Conservation (phyloP, 768 basidiomycete species). For the Collybia sp. region DNA sequence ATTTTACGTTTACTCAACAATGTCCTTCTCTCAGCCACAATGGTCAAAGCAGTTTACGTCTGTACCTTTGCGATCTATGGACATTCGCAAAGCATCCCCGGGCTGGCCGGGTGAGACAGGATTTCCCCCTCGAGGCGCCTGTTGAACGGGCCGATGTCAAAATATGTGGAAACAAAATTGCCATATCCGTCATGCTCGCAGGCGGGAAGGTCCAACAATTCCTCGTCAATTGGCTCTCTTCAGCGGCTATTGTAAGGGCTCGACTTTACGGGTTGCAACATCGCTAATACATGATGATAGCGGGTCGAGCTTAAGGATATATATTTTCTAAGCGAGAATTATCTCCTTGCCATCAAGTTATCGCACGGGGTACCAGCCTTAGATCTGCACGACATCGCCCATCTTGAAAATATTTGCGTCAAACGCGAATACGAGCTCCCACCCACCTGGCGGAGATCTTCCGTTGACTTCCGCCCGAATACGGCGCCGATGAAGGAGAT, state of each 20-base stretch:
- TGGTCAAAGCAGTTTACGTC: slow-evolving; percentile 35
- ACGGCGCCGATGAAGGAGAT: slow-evolving; percentile 33
- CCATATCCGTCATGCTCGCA: slow-evolving; percentile 35
- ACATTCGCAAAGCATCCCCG: slow-evolving; percentile 50
- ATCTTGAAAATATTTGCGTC: slow-evolving; percentile 33
- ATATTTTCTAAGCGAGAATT: slow-evolving; percentile 38
- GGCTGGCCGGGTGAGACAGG: slow-evolving; percentile 34
- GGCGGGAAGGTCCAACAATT: slow-evolving; percentile 38
- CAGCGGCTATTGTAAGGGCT: slow-evolving; percentile 37
- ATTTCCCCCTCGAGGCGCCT: slow-evolving; percentile 32
- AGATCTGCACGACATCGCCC: slow-evolving; percentile 41
- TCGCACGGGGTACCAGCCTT: slow-evolving; percentile 31
- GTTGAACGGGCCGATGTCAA: slow-evolving; percentile 29
- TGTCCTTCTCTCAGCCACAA: slow-evolving; percentile 23
- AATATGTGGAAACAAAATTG: slow-evolving; percentile 39
- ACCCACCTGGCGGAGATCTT: slow-evolving; percentile 38
- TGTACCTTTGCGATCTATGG: slow-evolving; percentile 54
- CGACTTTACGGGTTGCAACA: neutral
- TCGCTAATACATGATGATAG: slow-evolving; percentile 19
- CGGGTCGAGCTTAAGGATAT: slow-evolving; percentile 48
- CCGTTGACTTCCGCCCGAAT: slow-evolving; percentile 47
- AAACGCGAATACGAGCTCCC: slow-evolving; percentile 56
- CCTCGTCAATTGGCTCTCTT: slow-evolving; percentile 45
- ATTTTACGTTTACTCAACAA: neutral
- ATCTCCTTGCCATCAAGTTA: slow-evolving; percentile 37